A percentile compares a stretch with the other conserved stretches of the same genome.
Evolutionary conservation across 2,329 filamentous ascomycete genomes (phyloP).

Genomic region (Penicillium psychrosexuale): DNA sequence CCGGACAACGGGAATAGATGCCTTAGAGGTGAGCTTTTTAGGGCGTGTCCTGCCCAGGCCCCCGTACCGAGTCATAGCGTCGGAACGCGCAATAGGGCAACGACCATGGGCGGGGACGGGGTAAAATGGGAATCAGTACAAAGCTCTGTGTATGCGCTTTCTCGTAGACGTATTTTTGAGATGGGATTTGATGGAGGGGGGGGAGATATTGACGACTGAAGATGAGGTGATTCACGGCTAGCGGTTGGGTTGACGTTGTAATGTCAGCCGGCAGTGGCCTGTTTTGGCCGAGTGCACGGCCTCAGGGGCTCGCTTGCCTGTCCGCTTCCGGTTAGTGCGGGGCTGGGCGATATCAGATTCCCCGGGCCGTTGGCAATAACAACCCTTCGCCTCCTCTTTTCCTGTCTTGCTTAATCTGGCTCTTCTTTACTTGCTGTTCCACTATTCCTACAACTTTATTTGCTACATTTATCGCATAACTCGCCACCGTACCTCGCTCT

Average conservation of each 20-base stretch:
- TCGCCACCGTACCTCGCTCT: neutral
- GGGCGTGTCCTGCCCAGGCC: conserved; percentile 50
- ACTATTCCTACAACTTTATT: neutral
- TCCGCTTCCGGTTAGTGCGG: conserved; percentile 43
- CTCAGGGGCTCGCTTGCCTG: conserved; percentile 45
- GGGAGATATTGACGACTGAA: conserved; percentile 33
- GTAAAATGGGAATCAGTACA: conserved; percentile 63
- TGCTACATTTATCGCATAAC: neutral
- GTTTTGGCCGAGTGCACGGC: conserved; percentile 42
- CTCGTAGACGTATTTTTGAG: conserved; percentile 52
- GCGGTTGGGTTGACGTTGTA: conserved; percentile 47
- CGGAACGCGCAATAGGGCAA: conserved; percentile 36
- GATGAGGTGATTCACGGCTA: conserved; percentile 19
- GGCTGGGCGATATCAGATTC: conserved; percentile 44
- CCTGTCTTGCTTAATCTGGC: neutral
- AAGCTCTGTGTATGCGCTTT: conserved; percentile 58
- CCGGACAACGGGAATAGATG: conserved; percentile 78
- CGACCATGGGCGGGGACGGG: conserved; percentile 50
- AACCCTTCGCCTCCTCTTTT: conserved; percentile 10
- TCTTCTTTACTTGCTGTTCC: neutral
- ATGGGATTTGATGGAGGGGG: conserved; percentile 54
- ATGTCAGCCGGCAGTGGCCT: conserved; percentile 41
- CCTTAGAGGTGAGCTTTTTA: conserved; percentile 84
- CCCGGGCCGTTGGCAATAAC: conserved; percentile 16
- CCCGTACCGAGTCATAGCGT: conserved; percentile 47